These are phyloP conservation scores for Excoecaria cochinchinensis DNA, from an alignment of 345 rosid species.

Conservation along the genomic window DNA sequence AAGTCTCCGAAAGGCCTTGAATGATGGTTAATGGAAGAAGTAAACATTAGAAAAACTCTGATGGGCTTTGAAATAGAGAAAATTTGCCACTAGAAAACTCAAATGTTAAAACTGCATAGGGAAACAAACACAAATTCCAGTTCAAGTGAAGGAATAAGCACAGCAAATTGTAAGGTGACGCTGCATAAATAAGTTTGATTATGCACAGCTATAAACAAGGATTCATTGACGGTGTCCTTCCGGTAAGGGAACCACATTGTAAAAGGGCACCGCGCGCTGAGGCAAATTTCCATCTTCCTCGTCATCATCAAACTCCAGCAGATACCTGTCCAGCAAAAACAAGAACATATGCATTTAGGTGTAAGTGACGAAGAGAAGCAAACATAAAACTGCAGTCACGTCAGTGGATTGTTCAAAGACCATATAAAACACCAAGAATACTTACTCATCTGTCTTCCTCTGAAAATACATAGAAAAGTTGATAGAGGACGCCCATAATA, in stretches of 20 bases:
- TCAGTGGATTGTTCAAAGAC: not conserved
- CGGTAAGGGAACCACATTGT: slow-evolving; percentile 79
- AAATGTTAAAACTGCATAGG: too few relatives aligned
- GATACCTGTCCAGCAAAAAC: slow-evolving; percentile 49
- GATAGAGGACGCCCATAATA: slow-evolving; percentile 19
- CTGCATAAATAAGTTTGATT: slow-evolving; percentile 3
- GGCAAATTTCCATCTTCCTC: slow-evolving; percentile 97
- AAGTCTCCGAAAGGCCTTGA: too few relatives aligned
- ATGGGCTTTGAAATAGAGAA: too few relatives aligned
- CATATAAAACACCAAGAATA: slow-evolving; percentile 8
- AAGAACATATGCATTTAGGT: not conserved
- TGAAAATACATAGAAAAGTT: slow-evolving; percentile 32
- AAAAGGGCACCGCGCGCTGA: slow-evolving; percentile 75
- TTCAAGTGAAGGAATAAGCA: not conserved
- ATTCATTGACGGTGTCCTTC: slow-evolving; percentile 77
- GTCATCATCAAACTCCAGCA: slow-evolving; percentile 91
- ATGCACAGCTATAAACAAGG: slow-evolving; percentile 29
- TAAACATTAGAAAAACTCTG: too few relatives aligned
- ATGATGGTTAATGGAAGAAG: too few relatives aligned
- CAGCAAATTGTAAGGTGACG: not conserved
- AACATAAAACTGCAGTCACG: not conserved
- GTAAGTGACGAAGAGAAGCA: not conserved
- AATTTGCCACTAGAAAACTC: too few relatives aligned
- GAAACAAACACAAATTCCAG: too few relatives aligned
- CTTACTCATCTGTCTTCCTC: slow-evolving; percentile 95